Conservation (phyloP, 176 grass and related monocot species). For the Hsuehochloa calcarea region DNA sequence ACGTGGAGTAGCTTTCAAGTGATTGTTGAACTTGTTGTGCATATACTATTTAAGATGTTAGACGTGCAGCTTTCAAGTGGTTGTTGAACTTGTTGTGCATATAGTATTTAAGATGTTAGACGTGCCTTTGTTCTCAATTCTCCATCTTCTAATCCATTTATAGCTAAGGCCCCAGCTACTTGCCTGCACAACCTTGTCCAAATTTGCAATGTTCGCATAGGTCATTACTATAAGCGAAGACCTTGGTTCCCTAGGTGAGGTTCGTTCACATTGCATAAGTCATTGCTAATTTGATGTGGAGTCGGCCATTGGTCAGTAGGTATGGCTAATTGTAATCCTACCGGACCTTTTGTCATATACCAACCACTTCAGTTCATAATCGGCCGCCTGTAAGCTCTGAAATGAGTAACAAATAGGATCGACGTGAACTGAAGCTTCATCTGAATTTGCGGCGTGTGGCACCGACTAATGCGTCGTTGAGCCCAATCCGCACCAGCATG, state of each 20-base stretch:
- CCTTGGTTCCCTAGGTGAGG: background rate
- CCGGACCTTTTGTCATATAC: background rate
- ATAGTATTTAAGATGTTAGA: background rate
- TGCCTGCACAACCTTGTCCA: background rate
- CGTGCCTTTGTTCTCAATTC: background rate
- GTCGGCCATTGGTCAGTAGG: background rate
- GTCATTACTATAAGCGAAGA: background rate
- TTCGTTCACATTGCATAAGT: background rate
- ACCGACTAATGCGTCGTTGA: background rate
- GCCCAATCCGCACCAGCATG: background rate
- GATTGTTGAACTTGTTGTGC: background rate
- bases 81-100: background rate
- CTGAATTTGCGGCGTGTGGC: background rate
- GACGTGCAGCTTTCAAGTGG: background rate
- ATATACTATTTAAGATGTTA: background rate
- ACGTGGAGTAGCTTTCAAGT: slow-evolving; percentile 4
- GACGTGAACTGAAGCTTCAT: background rate
- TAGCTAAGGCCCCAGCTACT: background rate
- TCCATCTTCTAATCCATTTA: background rate
- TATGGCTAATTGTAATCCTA: background rate
- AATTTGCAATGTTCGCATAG: slow-evolving; percentile 6
- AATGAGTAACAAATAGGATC: background rate
- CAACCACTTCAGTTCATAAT: background rate
- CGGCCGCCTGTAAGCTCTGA: background rate
- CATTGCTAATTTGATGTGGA: background rate